phyloP scores from a whole-genome alignment of 108 stramenopile species.

The Cyclotella kingstonii region DNA sequence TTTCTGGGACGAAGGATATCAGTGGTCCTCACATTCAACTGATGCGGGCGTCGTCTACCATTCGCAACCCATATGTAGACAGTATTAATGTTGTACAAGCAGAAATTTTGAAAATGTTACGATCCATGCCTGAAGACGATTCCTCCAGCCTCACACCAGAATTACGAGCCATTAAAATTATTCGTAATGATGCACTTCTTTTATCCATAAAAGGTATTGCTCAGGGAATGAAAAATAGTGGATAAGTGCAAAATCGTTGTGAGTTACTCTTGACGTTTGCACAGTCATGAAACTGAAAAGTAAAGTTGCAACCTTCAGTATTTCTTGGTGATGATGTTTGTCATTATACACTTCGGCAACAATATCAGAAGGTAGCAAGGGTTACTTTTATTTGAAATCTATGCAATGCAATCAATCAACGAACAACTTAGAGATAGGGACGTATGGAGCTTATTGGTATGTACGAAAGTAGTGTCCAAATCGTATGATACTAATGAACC shows the following conservation, averaged over 20 bases:
- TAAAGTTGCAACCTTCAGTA: neutral
- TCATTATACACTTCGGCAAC: neutral
- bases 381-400: too few species aligned
- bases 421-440: too few species aligned
- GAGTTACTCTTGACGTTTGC: too few species aligned
- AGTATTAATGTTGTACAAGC: constrained; percentile 97
- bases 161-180: constrained; percentile 47
- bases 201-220: constrained; percentile 95
- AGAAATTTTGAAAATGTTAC: constrained; percentile 85
- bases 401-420: too few species aligned
- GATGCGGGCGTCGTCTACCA: constrained; percentile 76
- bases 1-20: constrained; percentile 77
- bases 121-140: constrained; percentile 67
- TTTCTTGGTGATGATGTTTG: neutral
- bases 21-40: constrained; percentile 82
- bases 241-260: constrained; percentile 49
- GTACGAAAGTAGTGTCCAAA: too few species aligned
- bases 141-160: constrained; percentile 47
- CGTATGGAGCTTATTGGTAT: too few species aligned
- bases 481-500: too few species aligned
- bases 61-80: constrained; percentile 96
- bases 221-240: constrained; percentile 97
- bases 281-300: too few species aligned
- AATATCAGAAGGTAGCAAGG: neutral
- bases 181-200: constrained; percentile 81